Base-by-base conservation (phyloP, 306 rosid species). In the Medicago ruthenica region DNA sequence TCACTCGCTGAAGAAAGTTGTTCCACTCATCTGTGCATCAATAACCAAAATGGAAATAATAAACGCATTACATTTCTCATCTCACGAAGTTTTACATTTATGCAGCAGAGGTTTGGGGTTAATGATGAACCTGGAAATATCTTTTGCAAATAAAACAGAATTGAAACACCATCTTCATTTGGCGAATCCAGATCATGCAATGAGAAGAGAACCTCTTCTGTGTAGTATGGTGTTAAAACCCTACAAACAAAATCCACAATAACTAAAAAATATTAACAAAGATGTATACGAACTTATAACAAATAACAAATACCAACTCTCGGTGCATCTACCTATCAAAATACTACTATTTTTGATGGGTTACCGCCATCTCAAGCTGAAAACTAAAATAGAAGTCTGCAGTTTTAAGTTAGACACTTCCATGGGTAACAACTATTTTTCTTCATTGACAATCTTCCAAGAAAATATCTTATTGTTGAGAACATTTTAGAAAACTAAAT, bases 91-190 rank as follows among this genome's bases (percentile, higher is more conserved):
- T 67, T 44, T 14, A 31, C 41, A 54, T 13, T 72, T 27, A 67
- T 71, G 39, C n/a, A 53, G 27, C 40, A 64, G 60, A n/a, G 21
- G 54, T 39, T 63, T 27, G 63, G 24, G 39, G 62, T 55, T 18
- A 64, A 41, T 14, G 6, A 12, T 39, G 21, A 77, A 94, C 98
- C 99, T 81, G 99, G 99, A 82, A 79, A 96, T 78, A 96, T 96
- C 80, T 96, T 96, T 76, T 96, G 93, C 79, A 96, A 82, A 87
- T 96, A 96, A 87, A 96, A 96, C 73, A 96, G 88, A 61, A 92
- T 92, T 51, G 99, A 92, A 71, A 96, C 98, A 55, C 98, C 99
- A 79, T 96, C 99, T 82, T 96, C 99, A 83, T 96, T 96, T 2
- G 75, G 88, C 13, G 42, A 83, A 76, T 96, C 96, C 88, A 96